These are phyloP conservation scores for Wickerhamiella sorbophila DNA, from an alignment of 805 yeast genomes.

Conservation along the genomic window DNA sequence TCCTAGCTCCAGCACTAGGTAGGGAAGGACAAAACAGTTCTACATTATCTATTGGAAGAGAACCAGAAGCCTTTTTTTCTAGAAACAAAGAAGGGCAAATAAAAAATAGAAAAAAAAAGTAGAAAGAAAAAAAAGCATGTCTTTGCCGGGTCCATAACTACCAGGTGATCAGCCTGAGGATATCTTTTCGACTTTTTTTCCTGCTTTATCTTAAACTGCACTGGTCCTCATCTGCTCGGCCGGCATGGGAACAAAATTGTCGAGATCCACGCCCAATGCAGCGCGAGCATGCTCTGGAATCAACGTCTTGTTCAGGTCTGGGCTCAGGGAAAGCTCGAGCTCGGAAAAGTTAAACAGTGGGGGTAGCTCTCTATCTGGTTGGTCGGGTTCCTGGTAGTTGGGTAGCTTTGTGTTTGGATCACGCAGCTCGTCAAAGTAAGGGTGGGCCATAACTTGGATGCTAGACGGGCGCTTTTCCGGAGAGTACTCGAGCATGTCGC, in stretches of 20 bases:
- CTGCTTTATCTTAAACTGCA: constrained; percentile 1
- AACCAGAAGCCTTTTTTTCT: too few relatives aligned
- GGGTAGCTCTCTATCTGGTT: constrained; percentile 61
- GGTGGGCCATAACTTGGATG: constrained; percentile 69
- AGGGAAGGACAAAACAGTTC: too few relatives aligned
- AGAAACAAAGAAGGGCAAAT: too few relatives aligned
- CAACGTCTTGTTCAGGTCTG: constrained; percentile 27
- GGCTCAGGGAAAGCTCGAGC: constrained; percentile 39
- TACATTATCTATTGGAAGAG: too few relatives aligned
- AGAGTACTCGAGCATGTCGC: constrained; percentile 73
- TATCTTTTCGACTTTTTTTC: too few relatives aligned
- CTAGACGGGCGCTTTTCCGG: constrained; percentile 77
- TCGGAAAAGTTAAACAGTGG: constrained; percentile 64
- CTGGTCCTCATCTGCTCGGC: constrained; percentile 17
- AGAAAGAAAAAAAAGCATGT: too few relatives aligned
- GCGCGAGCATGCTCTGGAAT: constrained; percentile 28
- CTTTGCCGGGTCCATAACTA: too few relatives aligned
- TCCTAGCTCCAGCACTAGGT: too few relatives aligned
- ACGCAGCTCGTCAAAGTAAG: constrained; percentile 78
- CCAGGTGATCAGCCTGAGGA: too few relatives aligned
- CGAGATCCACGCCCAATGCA: constrained; percentile 34
- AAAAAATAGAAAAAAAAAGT: too few relatives aligned
- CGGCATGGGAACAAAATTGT: constrained; percentile 44
- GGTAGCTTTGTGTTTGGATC: constrained; percentile 31
- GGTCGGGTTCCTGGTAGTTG: constrained; percentile 42